These are phyloP conservation scores for Geotrichum australiense DNA, from an alignment of 1,139 yeast species.

Conservation along the genomic window DNA sequence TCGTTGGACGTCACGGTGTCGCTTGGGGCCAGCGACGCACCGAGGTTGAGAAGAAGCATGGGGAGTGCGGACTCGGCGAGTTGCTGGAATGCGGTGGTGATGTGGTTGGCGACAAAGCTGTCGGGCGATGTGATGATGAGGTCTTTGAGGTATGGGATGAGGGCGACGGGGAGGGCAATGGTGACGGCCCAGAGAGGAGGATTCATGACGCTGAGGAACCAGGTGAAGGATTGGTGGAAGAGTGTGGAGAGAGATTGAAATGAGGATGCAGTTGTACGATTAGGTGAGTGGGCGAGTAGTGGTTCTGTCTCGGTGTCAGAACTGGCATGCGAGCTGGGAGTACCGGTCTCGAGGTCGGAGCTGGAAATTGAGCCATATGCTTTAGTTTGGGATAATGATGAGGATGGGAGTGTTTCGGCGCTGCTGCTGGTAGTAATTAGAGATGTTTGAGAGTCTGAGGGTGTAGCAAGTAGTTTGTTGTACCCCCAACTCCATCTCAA, in stretches of 20 bases:
- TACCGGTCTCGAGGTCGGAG: too few relatives aligned
- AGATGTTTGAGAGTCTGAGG: too few relatives aligned
- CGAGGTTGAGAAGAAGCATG: constrained; percentile 53
- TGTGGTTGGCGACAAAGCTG: constrained; percentile 67
- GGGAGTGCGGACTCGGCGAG: constrained; percentile 88
- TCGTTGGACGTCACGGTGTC: constrained; percentile 26
- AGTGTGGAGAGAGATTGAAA: too few relatives aligned
- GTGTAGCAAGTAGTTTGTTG: constrained; percentile 48
- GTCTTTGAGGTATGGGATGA: constrained; percentile 60
- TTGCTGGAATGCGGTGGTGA: constrained; percentile 67
- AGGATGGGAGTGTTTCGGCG: constrained; percentile 3
- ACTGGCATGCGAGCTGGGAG: too few relatives aligned
- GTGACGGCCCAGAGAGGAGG: constrained; percentile 94
- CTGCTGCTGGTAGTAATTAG: constrained; percentile 3
- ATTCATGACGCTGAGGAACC: constrained; percentile 57
- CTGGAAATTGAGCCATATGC: too few relatives aligned
- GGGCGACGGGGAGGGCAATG: constrained; percentile 72
- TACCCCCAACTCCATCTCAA: constrained; percentile 92
- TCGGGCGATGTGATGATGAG: constrained; percentile 49
- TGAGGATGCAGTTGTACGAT: background rate
- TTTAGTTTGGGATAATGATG: background rate
- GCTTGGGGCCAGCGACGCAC: constrained; percentile 42
- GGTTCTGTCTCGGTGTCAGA: background rate
- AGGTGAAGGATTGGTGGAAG: background rate
- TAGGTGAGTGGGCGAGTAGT: background rate